These are phyloP conservation scores for Ustilago esculenta DNA, from an alignment of 1,284 basidiomycete species.

Conservation along the genomic window DNA sequence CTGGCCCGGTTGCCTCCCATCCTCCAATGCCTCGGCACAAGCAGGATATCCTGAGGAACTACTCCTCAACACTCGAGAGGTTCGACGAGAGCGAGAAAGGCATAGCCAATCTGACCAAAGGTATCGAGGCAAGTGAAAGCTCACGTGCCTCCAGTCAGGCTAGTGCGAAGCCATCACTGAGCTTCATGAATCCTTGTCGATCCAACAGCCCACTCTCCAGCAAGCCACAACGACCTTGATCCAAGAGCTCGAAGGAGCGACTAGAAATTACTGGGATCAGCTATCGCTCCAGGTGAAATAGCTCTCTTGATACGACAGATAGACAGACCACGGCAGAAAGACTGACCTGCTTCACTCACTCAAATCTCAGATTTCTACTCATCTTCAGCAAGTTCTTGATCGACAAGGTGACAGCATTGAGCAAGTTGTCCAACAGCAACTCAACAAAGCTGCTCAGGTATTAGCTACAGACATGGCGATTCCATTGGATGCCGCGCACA, in stretches of 20 bases:
- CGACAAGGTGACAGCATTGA: neutral
- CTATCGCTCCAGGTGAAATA: slow-evolving; percentile 15
- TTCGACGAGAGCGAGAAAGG: neutral
- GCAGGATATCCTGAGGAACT: no score
- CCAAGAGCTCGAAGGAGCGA: neutral
- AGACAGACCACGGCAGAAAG: no score
- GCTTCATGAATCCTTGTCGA: no score
- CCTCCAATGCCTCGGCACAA: no score
- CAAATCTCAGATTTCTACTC: neutral
- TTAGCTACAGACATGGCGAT: neutral
- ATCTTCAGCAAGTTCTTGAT: slow-evolving; percentile 1
- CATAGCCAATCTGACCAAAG: neutral
- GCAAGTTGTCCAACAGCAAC: neutral
- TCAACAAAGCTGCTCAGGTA: neutral
- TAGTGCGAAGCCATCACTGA: no score
- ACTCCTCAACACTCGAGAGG: neutral
- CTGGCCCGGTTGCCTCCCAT: no score
- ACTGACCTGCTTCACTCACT: no score
- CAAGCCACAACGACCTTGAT: neutral
- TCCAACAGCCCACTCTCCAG: slow-evolving; percentile 3
- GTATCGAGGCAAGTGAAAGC: slow-evolving; percentile 7
- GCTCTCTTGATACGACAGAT: no score
- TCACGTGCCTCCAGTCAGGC: no score
- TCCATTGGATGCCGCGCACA: neutral
- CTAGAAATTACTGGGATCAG: neutral